Percentiles rank a stretch among this genome's conserved stretches.
phyloP scores from a whole-genome alignment of 768 basidiomycete genomes.

The Auriscalpium vulgare region DNA sequence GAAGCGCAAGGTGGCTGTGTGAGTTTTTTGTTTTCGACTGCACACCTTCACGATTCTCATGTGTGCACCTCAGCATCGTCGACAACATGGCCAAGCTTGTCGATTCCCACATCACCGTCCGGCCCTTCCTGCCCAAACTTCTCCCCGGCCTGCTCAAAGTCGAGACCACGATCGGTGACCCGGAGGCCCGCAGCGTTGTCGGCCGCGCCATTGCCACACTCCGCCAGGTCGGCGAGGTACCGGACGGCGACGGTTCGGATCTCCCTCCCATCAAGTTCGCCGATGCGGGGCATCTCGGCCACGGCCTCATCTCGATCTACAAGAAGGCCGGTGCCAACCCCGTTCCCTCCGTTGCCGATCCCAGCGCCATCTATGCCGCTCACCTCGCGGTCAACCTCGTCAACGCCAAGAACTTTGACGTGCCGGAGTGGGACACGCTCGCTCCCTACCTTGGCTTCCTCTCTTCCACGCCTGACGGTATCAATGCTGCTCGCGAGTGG shows the following conservation, averaged over 20 bases:
- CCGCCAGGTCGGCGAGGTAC: constrained; percentile 90
- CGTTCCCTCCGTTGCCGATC: constrained; percentile 49
- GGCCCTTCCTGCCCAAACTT: constrained; percentile 93
- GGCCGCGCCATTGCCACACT: constrained; percentile 91
- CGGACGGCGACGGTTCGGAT: constrained; percentile 83
- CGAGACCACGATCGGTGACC: constrained; percentile 90
- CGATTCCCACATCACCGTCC: constrained; percentile 89
- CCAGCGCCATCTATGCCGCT: constrained; percentile 61
- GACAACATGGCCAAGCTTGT: constrained; percentile 99
- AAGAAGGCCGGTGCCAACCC: constrained; percentile 68
- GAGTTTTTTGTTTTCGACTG: constrained; percentile 26
- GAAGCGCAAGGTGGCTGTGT: constrained; percentile 97
- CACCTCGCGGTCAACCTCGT: constrained; percentile 79
- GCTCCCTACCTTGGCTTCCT: constrained; percentile 69
- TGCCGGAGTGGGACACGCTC: constrained; percentile 79
- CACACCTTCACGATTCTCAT: constrained; percentile 15
- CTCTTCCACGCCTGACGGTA: constrained; percentile 53
- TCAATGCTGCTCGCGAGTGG: constrained; percentile 72
- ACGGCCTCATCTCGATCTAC: constrained; percentile 69
- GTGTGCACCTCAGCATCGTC: constrained; percentile 52
- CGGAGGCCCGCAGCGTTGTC: constrained; percentile 92
- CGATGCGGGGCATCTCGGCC: constrained; percentile 59
- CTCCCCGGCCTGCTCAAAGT: constrained; percentile 95
- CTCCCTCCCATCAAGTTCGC: constrained; percentile 78
- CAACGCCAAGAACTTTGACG: constrained; percentile 88